Conservation (phyloP, 148 eudicot genomes). For the Hydrangea macrophylla region DNA sequence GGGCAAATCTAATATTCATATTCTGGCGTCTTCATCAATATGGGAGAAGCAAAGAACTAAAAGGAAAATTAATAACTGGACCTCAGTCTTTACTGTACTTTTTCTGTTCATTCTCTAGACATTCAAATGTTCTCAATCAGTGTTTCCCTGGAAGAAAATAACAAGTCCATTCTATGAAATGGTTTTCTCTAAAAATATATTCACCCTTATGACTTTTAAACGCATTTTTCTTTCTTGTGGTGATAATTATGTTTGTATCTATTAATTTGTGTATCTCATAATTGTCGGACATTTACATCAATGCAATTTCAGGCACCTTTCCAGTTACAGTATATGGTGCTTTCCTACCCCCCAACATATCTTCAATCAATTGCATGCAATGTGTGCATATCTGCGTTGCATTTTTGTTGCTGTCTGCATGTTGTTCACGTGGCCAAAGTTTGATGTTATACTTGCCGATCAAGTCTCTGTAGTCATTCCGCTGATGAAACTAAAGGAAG, state of each 20-base stretch:
- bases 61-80: too few relatives aligned
- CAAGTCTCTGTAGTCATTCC: constrained; percentile 90
- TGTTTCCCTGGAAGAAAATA: neutral
- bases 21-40: too few relatives aligned
- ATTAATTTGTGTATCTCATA: neutral
- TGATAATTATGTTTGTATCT: neutral
- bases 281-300: neutral
- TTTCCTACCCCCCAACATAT: constrained; percentile 85
- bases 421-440: constrained; percentile 74
- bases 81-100: neutral
- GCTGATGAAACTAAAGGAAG: constrained; percentile 59
- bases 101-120: neutral
- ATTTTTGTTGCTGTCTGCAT: constrained; percentile 79
- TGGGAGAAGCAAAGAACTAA: too few relatives aligned
- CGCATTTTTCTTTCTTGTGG: neutral
- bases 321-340: constrained; percentile 85
- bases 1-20: too few relatives aligned
- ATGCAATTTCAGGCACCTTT: constrained; percentile 53
- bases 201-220: neutral
- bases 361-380: constrained; percentile 84
- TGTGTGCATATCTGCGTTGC: constrained; percentile 91
- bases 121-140: neutral
- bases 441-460: constrained; percentile 82
- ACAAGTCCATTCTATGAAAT: neutral
- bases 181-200: too few relatives aligned